Evolutionary conservation across 345 rosid genomes (phyloP).

Genomic region (Syzygium oleosum): DNA sequence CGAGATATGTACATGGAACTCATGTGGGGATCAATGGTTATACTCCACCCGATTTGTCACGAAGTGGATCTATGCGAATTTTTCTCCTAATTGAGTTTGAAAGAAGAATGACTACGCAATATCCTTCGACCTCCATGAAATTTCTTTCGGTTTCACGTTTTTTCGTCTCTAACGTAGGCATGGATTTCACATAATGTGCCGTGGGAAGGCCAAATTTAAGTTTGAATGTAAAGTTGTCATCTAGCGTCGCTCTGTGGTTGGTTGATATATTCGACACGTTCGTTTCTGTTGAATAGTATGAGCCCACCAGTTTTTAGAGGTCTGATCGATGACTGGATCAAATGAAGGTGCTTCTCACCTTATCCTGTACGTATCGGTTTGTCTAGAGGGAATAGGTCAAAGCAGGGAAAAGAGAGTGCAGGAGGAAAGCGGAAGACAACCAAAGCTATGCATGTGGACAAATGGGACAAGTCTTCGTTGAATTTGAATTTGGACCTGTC

Average conservation of each 20-base stretch:
- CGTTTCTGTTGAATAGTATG: not conserved
- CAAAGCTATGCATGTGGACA: not conserved
- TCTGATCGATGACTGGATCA: not conserved
- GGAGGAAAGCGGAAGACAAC: not conserved
- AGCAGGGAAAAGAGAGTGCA: not conserved
- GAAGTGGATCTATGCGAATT: not conserved
- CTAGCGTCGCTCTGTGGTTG: not conserved
- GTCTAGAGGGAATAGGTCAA: not conserved
- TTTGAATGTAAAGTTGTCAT: not conserved
- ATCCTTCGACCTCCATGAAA: not conserved
- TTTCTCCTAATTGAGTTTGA: not conserved
- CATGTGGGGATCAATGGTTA: not conserved
- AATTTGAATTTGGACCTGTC: not conserved
- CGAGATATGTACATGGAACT: not conserved
- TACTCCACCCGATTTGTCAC: rapidly evolving
- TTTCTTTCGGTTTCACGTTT: rapidly evolving
- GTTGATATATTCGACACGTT: not conserved
- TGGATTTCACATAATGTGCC: not conserved
- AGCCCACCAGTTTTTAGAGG: not conserved
- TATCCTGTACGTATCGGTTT: not conserved
- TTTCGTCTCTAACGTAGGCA: not conserved
- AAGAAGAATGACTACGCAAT: not conserved
- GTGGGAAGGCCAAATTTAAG: not conserved
- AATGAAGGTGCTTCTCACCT: not conserved
- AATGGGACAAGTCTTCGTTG: not conserved